Evolutionary conservation across 2,329 filamentous ascomycete species (phyloP), one percentile per base, ranked within the genome.

Genomic region (Aspergillus thermomutatus): DNA sequence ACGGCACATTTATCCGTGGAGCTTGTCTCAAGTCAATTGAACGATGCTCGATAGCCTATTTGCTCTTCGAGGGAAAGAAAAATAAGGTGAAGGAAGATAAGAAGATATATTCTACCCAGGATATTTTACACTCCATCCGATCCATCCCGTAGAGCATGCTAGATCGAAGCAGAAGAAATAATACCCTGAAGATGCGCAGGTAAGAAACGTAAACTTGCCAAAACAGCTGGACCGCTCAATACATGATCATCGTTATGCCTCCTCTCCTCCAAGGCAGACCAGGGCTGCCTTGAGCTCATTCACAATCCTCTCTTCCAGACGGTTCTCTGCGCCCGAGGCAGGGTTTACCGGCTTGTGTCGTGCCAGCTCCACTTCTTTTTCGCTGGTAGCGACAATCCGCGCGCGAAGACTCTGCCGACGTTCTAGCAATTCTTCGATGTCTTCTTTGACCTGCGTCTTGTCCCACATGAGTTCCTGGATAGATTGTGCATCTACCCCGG

Each of bases 401-500:
- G 91, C 87, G 52, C 87, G 82, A 55, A 97, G 77, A 54, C 87
- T 77, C 62, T 85, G 85, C 56, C 86, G 82, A 53, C 87, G 87
- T 27, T 85, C 82, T 37, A 97, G 77, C 82, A 91, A 91, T 62
- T 89, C 90, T 63, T 96, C 91, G 4, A 95, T 84, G 66, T 94
- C 91, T 70, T 96, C 92, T 62, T 88, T 82, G 49, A 95, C 82
- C 1, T 81, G 80, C 0, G 82, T 80, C 11, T 83, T 81, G 68
- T 97, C 91, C 87, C 91, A 96, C 52, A 85, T 81, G 6, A 97
- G 80, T 8, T 84, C 79, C 14, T 87, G 84, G 1, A 97, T 87
- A 25, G 91, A 87, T 14, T 75, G 75, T 5, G 79, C 73, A 53
- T 83, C 79, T 11, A 87, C 76, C 1, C 82, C 84, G 2, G 78